These are phyloP conservation scores for Apiospora marii DNA, from an alignment of 2,329 filamentous ascomycete genomes.

Conservation along the genomic window DNA sequence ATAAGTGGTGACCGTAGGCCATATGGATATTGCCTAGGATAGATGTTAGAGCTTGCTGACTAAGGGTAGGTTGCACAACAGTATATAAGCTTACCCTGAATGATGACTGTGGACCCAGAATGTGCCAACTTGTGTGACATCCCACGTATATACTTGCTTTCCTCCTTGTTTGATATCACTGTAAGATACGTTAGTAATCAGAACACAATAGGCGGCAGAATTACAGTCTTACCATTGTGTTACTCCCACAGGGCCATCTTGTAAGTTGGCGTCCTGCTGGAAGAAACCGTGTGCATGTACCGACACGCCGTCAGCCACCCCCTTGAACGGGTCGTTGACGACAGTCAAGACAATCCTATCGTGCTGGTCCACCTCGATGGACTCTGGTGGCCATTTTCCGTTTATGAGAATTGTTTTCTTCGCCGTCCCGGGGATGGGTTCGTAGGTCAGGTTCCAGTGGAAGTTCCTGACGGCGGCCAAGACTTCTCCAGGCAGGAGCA, in stretches of 20 bases:
- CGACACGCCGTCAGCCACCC: constrained; percentile 11
- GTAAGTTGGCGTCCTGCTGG: constrained; percentile 2
- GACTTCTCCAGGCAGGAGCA: constrained; percentile 21
- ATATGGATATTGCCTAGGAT: constrained; percentile 19
- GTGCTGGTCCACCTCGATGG: constrained; percentile 23
- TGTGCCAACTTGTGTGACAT: constrained; percentile 12
- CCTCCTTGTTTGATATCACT: constrained; percentile 19
- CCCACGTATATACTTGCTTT: constrained; percentile 21
- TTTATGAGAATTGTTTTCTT: constrained; percentile 24
- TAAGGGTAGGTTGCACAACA: too few species aligned
- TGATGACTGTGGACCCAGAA: constrained; percentile 25
- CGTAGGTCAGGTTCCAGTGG: constrained; percentile 22
- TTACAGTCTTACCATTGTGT: constrained; percentile 19
- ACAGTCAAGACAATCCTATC: constrained; percentile 21
- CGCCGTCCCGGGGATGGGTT: constrained; percentile 2
- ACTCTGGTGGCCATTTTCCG: constrained; percentile 21
- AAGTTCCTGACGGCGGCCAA: constrained; percentile 16
- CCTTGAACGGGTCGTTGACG: constrained; percentile 10
- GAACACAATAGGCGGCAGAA: not conserved
- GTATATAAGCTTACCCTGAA: constrained; percentile 9
- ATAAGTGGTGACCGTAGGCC: constrained; percentile 23
- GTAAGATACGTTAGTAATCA: not conserved
- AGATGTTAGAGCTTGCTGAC: not conserved
- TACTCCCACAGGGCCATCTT: constrained; percentile 22
- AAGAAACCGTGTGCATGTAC: constrained; percentile 23